Evolutionary conservation across 306 rosid species (phyloP), one percentile per base, ranked within the genome.

Genomic region (Prosopis cineraria): DNA sequence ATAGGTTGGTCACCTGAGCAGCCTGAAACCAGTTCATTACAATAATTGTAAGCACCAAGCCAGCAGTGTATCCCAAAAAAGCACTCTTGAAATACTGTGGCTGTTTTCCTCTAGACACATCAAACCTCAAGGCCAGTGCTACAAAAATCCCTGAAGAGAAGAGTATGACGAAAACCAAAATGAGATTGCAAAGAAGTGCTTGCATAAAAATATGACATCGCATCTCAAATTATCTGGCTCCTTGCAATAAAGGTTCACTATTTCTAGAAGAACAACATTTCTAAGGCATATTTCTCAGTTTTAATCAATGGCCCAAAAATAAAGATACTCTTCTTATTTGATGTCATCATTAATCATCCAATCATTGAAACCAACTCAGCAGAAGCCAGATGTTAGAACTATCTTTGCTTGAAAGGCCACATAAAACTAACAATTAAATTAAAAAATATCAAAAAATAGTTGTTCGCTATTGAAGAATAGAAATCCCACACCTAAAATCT

Each of bases 11-110:
- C 83, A 90, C 99, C 99, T 96, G 99, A 12, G 99, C 99, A 64
- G 99, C 98, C 85, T 93, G 98, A 90, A 91, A 96, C 99, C 99
- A 96, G 88, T 96, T 96, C 98, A 96, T 96, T 65, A 96, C 98
- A 58, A 93, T 52, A 72, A 96, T 96, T 55, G 99, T 96, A 45
- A 96, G 98, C 75, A 85, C 90, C 89, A 96, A 20, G 65, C 99
- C 99, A 73, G 41, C 60, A 2, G 90, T 43, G 82, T 96, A 96
- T 84, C 99, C 99, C 77, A 87, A 16, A 88, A 93, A 96, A 52
- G 99, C 97, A 85, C 99, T 96, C 80, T 79, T 96, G 76, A 96
- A 96, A 74, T 96, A 96, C 78, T 89, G 97, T 79, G 97, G 83
- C 70, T 83, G 83, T 80, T 75, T 90, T 50, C 93, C 99, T 83